Evolutionary conservation across 495 filamentous ascomycete species (phyloP), one percentile per base, ranked within the genome.

Genomic region (Aspergillus nanangensis): DNA sequence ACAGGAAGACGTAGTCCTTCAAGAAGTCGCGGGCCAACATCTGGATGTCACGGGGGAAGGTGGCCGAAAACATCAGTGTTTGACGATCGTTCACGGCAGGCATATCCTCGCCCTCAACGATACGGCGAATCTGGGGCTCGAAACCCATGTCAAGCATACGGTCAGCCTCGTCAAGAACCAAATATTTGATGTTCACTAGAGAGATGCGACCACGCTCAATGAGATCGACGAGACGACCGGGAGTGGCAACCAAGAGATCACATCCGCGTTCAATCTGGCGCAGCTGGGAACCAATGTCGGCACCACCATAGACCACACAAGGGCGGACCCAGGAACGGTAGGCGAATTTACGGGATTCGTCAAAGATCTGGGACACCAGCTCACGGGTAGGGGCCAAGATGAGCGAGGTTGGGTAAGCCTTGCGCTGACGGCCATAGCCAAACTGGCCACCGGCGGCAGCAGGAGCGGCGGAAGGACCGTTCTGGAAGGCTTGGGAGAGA

Each of bases 71-170:
- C 93, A 98, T 98, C 75, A 98, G 91, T 33, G 93, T 96, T 70
- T 97, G 94, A 59, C 94, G 90, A 56, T 77, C 70, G 47, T 86
- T 75, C 50, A 90, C 88, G 36, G 72, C 69, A 27, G 94, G 93
- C 93, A 97, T 96, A 62, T 98, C 93, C 71, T 96, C 93, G 50
- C 87, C 88, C 70, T 98, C 91, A 19, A 98, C 91, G 56, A 98
- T 97, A 54, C 93, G 86, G 53, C 93, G 91, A 65, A 98, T 96
- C 70, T 98, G 93, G 57, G 93, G 93, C 77, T 98, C 93, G 78
- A 98, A 98, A 86, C 93, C 93, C 93, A 98, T 97, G 76, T 98
- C 93, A 79, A 98, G 74, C 93, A 98, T 97, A 67, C 94, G 94
- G 75, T 98, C 93, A 67, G 93, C 93, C 78, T 98, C 93, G 57